Evolutionary conservation across 1,284 basidiomycete genomes (phyloP), one percentile per base, ranked within the genome.

Genomic region (Chondrostereum purpureum): DNA sequence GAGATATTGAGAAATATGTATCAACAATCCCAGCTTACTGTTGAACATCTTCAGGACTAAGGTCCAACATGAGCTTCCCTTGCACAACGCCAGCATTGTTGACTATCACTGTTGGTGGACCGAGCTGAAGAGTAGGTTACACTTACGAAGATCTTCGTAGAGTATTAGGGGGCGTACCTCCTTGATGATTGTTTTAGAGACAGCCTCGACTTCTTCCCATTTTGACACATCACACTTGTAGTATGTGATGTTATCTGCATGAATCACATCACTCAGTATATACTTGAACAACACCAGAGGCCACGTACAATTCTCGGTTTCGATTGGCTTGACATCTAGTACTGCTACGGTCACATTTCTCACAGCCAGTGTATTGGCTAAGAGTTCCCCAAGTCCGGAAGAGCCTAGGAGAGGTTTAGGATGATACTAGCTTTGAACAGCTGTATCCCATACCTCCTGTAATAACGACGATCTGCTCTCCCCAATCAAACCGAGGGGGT

Each of bases 21-120:
- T 21, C 46, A n/a, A 13, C 43, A 18, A 27, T 13, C 4, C n/a
- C 31, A 47, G 23, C 84, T 53, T 56, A 94, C 92, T 88, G 83
- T 51, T 80, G 69, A 33, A 98, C 65, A 57, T 98, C 93, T 37
- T 78, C 73, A 1, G 85, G 73, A 1, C 69, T 70, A 42, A 97
- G 70, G 57, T 94, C 92, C 3, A 93, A 66, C 18, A 98, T 67
- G 0, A 84, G 69, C 58, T 92, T 93, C 21, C 93, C 92, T 63
- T 93, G 86, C 22, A 90, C 89, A 44, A 97, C 80, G n/a, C 93
- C 95, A 1, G 95, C 95, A 58, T 97, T 98, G 67, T 98, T 98
- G 57, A 99, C 73, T 12, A 99, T 66, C 22, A 98, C 77, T 0
- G 95, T 95, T 1, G 92, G 89, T 44, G 88, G 75, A 4, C 92